These are phyloP conservation scores for Wickerhamomyces silvicola DNA, from an alignment of 805 yeast genomes.

Conservation along the genomic window DNA sequence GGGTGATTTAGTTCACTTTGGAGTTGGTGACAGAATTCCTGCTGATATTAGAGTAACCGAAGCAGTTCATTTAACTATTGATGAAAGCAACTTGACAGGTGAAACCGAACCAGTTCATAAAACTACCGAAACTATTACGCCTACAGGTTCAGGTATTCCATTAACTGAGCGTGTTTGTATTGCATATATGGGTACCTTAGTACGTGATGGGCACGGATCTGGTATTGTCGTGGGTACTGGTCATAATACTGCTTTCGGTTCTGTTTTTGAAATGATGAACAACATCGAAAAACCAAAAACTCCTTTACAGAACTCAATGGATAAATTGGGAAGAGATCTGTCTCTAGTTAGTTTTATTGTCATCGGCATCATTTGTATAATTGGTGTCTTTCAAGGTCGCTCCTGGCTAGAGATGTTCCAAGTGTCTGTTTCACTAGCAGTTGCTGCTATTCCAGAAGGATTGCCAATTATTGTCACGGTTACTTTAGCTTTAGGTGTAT, in stretches of 20 bases:
- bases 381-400: constrained; percentile 89
- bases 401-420: constrained; percentile 98
- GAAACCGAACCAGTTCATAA: constrained; percentile 87
- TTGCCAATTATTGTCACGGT: constrained; percentile 97
- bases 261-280: constrained; percentile 92
- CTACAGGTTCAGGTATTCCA: constrained; percentile 35
- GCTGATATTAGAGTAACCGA: constrained; percentile 84
- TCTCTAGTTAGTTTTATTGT: constrained; percentile 79
- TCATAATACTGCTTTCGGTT: constrained; percentile 84
- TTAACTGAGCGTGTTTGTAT: constrained; percentile 67
- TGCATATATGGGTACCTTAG: constrained; percentile 97
- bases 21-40: constrained; percentile 93
- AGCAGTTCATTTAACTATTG: constrained; percentile 75
- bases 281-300: constrained; percentile 96
- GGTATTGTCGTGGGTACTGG: constrained; percentile 95
- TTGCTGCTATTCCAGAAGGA: constrained; percentile 99
- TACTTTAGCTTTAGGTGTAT: constrained; percentile 90
- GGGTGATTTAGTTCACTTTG: constrained; percentile 86
- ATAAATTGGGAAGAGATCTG: constrained; percentile 85
- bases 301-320: constrained; percentile 94
- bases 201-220: constrained; percentile 90
- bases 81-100: constrained; percentile 93
- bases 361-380: constrained; percentile 84
- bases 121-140: constrained; percentile 36
- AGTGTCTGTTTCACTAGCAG: constrained; percentile 94